Percentiles rank a stretch among this genome's conserved stretches.
Evolutionary conservation across 2,329 filamentous ascomycete genomes (phyloP).

Genomic region (Stromatinia cepivora): DNA sequence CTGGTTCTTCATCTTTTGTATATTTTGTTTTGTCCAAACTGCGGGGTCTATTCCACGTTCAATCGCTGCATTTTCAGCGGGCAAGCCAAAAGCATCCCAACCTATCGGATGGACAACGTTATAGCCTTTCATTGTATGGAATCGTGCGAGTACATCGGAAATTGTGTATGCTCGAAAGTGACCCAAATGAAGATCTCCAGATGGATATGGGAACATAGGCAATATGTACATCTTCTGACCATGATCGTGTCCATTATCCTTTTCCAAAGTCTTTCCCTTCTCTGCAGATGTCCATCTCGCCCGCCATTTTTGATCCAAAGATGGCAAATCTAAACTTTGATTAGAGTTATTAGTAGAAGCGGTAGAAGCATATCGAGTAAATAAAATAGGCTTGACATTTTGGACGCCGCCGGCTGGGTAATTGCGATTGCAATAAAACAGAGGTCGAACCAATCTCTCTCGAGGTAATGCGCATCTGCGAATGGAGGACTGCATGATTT

Average conservation of each 20-base stretch:
- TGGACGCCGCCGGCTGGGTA: not conserved
- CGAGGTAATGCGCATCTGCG: conserved; percentile 20
- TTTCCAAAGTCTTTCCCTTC: not conserved
- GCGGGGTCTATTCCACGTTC: conserved; percentile 77
- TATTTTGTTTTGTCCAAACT: conserved; percentile 78
- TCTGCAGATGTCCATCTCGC: conserved; percentile 28
- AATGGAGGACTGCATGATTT: conserved; percentile 19
- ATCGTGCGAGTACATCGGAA: conserved; percentile 80
- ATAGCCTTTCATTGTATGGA: conserved; percentile 70
- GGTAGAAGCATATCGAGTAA: not conserved
- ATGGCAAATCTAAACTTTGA: conserved; percentile 30
- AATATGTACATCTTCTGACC: conserved; percentile 64
- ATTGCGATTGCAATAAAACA: not conserved
- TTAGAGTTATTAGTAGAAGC: not conserved
- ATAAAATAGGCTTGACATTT: not conserved
- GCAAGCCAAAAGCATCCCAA: conserved; percentile 90
- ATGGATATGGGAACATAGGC: conserved; percentile 93
- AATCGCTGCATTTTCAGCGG: conserved; percentile 88
- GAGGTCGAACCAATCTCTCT: not conserved
- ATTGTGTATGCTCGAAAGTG: conserved; percentile 90
- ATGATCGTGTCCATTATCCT: not conserved
- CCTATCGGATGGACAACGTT: conserved; percentile 86
- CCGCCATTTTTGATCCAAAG: conserved; percentile 38
- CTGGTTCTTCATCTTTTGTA: conserved; percentile 81
- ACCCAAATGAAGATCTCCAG: conserved; percentile 80